Evolutionary conservation across 2,329 filamentous ascomycete species (phyloP), one percentile per base, ranked within the genome.

Genomic region (Aspergillus sp.): DNA sequence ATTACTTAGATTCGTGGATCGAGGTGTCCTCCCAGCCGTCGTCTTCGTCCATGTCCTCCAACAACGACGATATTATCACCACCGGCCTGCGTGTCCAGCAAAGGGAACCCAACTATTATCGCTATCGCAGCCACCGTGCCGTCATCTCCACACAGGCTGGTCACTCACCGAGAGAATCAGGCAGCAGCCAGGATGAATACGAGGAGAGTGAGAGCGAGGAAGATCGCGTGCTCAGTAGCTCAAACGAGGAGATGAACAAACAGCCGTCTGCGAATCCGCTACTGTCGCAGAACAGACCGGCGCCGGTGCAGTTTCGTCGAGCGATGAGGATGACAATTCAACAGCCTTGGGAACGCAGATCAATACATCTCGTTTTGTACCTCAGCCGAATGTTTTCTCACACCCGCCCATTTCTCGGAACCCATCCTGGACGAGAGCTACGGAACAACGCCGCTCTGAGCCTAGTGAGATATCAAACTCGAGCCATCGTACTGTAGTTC

Each of bases 181-280:
- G 70, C 44, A 94, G 88, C 67, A 94, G 90, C 60, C 88, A 95
- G 64, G 90, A 95, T 57, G 90, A 95, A 70, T 94, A 94, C 59
- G 88, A 94, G 32, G 89, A 95, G 72, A 94, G 86, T 52, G 89
- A 94, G 65, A 94, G 79, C 67, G 90, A 95, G 52, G 88, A 89
- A 38, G 90, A 95, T 58, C 79, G 77, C 46, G 73, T 81, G 43
- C 72, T 83, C 70, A 79, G 76, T 48, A 82, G 79, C 49, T 83
- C 81, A 3, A 82, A 79, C 52, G 80, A 83, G 60, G 78, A 76
- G 38, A 64, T 80, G 27, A 58, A 62, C 44, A 57, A 51, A n/a
- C 58, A 52, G 19, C 49, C 56, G 4, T 53, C 57, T 7, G 58
- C 48, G 5, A 43, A 55, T 43, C 52, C 60, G 12, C 45, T 59